Conservation (phyloP, 768 basidiomycete species). For the Obba rivulosa region DNA sequence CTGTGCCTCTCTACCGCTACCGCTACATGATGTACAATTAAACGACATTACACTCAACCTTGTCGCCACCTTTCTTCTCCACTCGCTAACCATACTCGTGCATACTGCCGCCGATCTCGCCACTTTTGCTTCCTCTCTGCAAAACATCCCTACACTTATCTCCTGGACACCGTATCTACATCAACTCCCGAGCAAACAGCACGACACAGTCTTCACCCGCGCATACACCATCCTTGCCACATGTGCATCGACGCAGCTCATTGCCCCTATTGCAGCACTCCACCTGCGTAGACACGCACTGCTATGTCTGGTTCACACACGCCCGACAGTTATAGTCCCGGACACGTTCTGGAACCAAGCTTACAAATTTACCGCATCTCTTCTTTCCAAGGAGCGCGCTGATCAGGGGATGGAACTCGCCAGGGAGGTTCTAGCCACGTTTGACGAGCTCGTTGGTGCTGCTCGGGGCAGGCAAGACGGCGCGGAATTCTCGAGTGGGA, state of each 20-base stretch:
- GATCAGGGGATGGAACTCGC: not conserved
- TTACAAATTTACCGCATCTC: conserved; percentile 43
- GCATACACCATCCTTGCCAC: conserved; percentile 49
- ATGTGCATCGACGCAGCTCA: conserved; percentile 24
- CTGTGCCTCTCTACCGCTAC: conserved; percentile 34
- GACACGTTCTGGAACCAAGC: conserved; percentile 69
- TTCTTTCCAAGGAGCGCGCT: conserved; percentile 22
- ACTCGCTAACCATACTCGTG: conserved; percentile 42
- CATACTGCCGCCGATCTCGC: conserved; percentile 16
- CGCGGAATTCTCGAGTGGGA: conserved; percentile 41
- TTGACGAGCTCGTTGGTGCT: conserved; percentile 37
- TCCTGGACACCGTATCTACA: conserved; percentile 47
- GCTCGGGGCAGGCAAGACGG: conserved; percentile 33
- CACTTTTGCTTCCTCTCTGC: conserved; percentile 29
- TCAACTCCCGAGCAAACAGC: conserved; percentile 44
- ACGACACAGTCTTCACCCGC: conserved; percentile 54
- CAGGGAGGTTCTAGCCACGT: conserved; percentile 33
- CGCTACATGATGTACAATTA: conserved; percentile 26
- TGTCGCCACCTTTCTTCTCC: conserved; percentile 53
- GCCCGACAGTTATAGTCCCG: conserved; percentile 41
- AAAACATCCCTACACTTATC: conserved; percentile 35
- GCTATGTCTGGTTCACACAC: conserved; percentile 43
- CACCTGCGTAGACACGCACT: conserved; percentile 38
- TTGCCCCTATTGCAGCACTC: conserved; percentile 24
- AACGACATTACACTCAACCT: conserved; percentile 41